Evolutionary conservation across 768 basidiomycete genomes (phyloP), one percentile per base, ranked within the genome.

Genomic region (Gymnopilus junonius): DNA sequence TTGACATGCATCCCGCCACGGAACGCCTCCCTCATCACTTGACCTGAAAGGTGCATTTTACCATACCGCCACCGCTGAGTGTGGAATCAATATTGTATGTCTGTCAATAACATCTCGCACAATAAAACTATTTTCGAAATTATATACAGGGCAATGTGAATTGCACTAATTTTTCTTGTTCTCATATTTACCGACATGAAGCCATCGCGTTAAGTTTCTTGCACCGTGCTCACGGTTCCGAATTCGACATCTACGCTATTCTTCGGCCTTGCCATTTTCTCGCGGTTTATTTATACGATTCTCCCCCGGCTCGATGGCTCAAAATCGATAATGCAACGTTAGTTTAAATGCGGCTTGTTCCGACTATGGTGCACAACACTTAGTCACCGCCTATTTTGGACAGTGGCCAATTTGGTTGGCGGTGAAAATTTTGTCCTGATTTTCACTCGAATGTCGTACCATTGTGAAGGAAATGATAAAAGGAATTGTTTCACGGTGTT

Each of bases 211-310:
- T 59, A 53, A 42, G 40, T 42, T 43, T 37, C 21, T 55, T 34
- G 43, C 31, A 54, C 55, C 45, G 56, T 39, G 34, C 55, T 54
- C 56, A 55, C 67, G 71, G 71, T 34, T 48, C 70, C 70, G 70
- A 69, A 56, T 55, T 32, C 61, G 39, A 51, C 55, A 54, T 51
- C 42, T 65, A 34, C 45, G 59, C 31, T 43, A 37, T 45, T 15
- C 29, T 34, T 48, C 31, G 8, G 34, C 21, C 14, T 8, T 31
- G 15, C 37, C n/a, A 27, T 56, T 62, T 55, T 32, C 61, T 62
- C 32, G 34, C 35, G 8, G n/a, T 21, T 54, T 64, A 64, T 64
- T 63, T 63, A 46, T 64, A 50, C 25, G 29, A 20, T 20, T 20
- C 11, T 21, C 48, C 46, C 8, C 57, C 29, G 58, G 21, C 32